phyloP scores from a whole-genome alignment of 371 early-diverging fungal species.

The Haplosporangium sp. region DNA sequence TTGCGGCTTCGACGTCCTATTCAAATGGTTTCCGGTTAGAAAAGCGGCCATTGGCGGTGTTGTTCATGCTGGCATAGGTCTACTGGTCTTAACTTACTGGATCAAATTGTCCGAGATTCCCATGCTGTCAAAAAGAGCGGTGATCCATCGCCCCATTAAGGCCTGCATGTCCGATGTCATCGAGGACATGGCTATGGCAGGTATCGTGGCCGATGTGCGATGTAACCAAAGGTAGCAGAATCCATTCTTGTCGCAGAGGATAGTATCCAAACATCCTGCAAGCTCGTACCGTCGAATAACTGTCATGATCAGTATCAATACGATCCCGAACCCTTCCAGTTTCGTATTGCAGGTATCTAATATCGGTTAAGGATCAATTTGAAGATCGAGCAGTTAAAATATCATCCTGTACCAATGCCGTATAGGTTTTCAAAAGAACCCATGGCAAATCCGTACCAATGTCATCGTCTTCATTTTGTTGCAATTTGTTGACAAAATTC shows the following conservation, averaged over 20 bases:
- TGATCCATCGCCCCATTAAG: conserved; percentile 49
- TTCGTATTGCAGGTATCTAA: conserved; percentile 53
- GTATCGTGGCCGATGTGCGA: conserved; percentile 45
- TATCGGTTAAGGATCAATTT: background rate
- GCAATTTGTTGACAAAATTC: conserved; percentile 43
- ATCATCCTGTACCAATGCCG: background rate
- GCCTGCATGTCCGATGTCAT: conserved; percentile 48
- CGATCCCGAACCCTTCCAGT: conserved; percentile 45
- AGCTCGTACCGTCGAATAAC: conserved; percentile 49
- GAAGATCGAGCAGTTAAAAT: background rate
- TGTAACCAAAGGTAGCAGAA: conserved; percentile 52
- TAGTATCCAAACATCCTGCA: conserved; percentile 26
- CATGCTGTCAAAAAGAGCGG: conserved; percentile 52
- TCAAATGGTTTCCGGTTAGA: background rate
- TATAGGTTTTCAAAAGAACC: background rate
- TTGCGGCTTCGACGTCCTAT: conserved; percentile 52
- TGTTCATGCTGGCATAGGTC: background rate
- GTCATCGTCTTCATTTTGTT: conserved; percentile 48
- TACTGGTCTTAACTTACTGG: conserved; percentile 23
- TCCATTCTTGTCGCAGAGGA: conserved; percentile 38
- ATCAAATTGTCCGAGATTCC: conserved; percentile 53
- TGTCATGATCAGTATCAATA: conserved; percentile 45
- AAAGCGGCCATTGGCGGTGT: background rate
- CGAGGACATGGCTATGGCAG: conserved; percentile 27
- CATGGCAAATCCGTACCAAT: conserved; percentile 30